phyloP scores from a whole-genome alignment of 352 stramenopile genomes.

The Pythium pyrilobum region DNA sequence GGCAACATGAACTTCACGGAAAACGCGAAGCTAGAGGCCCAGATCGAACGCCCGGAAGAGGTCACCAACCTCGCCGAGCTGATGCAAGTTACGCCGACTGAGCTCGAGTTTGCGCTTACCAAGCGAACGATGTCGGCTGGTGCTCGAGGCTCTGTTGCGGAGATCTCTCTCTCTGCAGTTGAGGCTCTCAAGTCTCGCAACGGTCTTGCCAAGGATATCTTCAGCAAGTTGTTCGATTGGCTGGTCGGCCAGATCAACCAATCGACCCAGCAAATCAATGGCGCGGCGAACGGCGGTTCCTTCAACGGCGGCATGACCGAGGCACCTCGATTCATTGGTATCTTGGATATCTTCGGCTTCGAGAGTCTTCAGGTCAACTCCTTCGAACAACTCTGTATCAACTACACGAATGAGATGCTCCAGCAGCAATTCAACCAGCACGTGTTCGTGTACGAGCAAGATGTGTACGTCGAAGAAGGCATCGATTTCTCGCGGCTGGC shows the following conservation, averaged over 20 bases:
- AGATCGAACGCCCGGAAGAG: constrained; percentile 58
- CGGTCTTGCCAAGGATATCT: constrained; percentile 94
- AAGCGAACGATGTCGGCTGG: constrained; percentile 86
- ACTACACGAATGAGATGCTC: constrained; percentile 96
- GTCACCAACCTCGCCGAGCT: constrained; percentile 73
- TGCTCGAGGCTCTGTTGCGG: constrained; percentile 76
- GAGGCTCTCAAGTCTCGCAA: constrained; percentile 89
- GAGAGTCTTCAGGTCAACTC: constrained; percentile 92
- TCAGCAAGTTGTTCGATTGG: constrained; percentile 96
- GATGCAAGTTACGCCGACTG: constrained; percentile 77
- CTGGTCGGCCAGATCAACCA: constrained; percentile 93
- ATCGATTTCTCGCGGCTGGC: constrained; percentile 90
- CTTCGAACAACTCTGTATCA: constrained; percentile 96
- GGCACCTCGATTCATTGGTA: constrained; percentile 87
- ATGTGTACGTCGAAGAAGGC: constrained; percentile 96
- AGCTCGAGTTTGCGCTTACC: constrained; percentile 87
- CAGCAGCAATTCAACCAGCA: constrained; percentile 95
- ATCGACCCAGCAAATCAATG: constrained; percentile 71
- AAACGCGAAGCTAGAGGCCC: constrained; percentile 80
- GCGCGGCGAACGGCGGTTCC: constrained; percentile 8
- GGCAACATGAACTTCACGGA: constrained; percentile 94
- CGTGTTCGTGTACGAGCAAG: constrained; percentile 97
- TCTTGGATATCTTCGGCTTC: constrained; percentile 98
- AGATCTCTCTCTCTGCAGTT: constrained; percentile 76
- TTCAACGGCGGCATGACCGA: constrained; percentile 15